Evolutionary conservation across 177 flowering plant species (phyloP).

Genomic region (Vitis hybrid): DNA sequence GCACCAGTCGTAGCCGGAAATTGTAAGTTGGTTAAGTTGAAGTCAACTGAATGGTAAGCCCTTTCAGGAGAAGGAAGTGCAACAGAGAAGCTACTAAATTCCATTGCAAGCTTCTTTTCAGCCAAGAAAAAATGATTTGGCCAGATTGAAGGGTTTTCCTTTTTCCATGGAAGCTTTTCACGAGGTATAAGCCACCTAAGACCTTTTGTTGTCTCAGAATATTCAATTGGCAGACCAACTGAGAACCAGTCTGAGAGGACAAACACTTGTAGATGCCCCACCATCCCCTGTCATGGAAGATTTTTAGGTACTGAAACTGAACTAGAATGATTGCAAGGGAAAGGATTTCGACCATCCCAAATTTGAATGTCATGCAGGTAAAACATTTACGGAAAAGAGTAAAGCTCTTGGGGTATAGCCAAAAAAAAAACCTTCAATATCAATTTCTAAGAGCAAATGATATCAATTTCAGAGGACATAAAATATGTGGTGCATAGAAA

Average conservation of each 20-base stretch:
- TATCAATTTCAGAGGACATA: too few relatives aligned
- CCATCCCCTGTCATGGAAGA: constrained; percentile 40
- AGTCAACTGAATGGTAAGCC: constrained; percentile 3
- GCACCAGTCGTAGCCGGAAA: constrained; percentile 6
- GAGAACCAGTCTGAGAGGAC: constrained; percentile 53
- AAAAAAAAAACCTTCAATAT: too few relatives aligned
- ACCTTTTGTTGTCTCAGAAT: constrained; percentile 58
- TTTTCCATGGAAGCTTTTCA: constrained; percentile 59
- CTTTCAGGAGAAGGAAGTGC: constrained; percentile 12
- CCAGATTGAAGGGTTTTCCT: constrained; percentile 22
- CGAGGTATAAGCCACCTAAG: constrained; percentile 65
- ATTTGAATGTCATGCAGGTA: too few relatives aligned
- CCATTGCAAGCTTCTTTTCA: constrained; percentile 14
- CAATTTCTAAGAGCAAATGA: too few relatives aligned
- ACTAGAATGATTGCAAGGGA: background rate
- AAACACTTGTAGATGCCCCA: constrained; percentile 60
- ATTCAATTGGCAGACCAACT: constrained; percentile 35
- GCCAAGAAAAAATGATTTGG: constrained; percentile 19
- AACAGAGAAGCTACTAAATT: constrained; percentile 9
- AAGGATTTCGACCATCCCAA: background rate
- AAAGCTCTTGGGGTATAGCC: too few relatives aligned
- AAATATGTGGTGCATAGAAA: background rate
- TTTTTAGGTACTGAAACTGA: background rate
- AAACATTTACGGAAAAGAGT: too few relatives aligned
- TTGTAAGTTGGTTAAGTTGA: constrained; percentile 17